Percentiles rank a stretch among this genome's conserved stretches.
phyloP scores from a whole-genome alignment of 768 basidiomycete species.

The Hydnomerulius pinastri region DNA sequence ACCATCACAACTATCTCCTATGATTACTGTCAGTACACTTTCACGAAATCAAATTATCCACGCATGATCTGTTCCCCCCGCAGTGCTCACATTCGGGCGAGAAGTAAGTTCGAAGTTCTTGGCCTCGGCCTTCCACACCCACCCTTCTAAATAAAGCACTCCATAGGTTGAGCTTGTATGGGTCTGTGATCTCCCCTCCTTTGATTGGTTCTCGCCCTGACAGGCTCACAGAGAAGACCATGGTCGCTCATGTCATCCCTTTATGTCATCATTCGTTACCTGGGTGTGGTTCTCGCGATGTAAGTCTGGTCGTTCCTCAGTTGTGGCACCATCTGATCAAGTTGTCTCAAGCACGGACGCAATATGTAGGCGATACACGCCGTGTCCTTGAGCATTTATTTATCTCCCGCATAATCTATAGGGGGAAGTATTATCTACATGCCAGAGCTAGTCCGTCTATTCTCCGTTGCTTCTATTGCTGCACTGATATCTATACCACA shows the following conservation, averaged over 20 bases:
- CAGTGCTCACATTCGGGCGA: constrained; percentile 4
- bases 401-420: not conserved
- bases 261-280: constrained; percentile 8
- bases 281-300: constrained; percentile 8
- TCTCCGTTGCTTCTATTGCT: not conserved
- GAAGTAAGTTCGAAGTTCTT: constrained; percentile 2
- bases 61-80: not conserved
- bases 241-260: constrained; percentile 10
- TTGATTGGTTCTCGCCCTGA: not conserved
- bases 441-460: constrained; percentile 3
- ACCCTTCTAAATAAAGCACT: not conserved
- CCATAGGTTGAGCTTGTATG: constrained; percentile 5
- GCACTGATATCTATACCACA: not conserved
- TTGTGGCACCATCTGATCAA: not conserved
- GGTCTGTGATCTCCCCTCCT: not conserved
- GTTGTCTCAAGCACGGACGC: constrained; percentile 1
- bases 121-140: not conserved
- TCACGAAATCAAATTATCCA: not conserved
- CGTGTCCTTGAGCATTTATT: not conserved
- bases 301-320: not conserved
- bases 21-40: constrained; percentile 6
- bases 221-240: not conserved
- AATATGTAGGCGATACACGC: not conserved
- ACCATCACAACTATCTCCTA: constrained; percentile 4
- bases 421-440: not conserved